These are phyloP conservation scores for Alternaria gaisen DNA, from an alignment of 2,329 filamentous ascomycete genomes.

Conservation along the genomic window DNA sequence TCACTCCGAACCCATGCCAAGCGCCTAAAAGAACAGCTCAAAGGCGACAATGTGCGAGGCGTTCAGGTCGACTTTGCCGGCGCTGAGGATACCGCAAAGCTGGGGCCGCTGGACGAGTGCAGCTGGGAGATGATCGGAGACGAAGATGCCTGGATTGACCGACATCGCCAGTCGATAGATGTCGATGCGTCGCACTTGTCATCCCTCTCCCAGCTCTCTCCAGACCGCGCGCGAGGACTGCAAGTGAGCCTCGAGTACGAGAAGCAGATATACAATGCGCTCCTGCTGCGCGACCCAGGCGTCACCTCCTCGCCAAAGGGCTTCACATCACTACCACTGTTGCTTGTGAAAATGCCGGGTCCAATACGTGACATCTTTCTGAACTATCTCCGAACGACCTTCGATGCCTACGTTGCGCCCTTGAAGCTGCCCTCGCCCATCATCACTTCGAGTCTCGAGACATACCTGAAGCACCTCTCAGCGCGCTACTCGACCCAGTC, in stretches of 20 bases:
- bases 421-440: conserved; percentile 57
- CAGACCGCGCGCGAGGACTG: conserved; percentile 54
- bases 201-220: conserved; percentile 11
- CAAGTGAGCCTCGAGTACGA: conserved; percentile 61
- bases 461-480: conserved; percentile 69
- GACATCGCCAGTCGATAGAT: conserved; percentile 46
- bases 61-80: conserved; percentile 53
- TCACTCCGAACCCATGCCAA: conserved; percentile 58
- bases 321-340: conserved; percentile 60
- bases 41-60: conserved; percentile 59
- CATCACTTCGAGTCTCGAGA: conserved; percentile 56
- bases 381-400: conserved; percentile 59
- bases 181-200: conserved; percentile 42
- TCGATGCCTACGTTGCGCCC: conserved; percentile 60
- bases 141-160: conserved; percentile 53
- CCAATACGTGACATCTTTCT: conserved; percentile 59
- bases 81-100: conserved; percentile 53
- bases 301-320: conserved; percentile 39
- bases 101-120: conserved; percentile 59
- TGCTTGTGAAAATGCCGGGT: conserved; percentile 62
- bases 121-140: conserved; percentile 56
- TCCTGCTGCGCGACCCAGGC: conserved; percentile 55
- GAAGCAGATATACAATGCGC: conserved; percentile 59
- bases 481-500: conserved; percentile 38
- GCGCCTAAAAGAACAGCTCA: conserved; percentile 59